Conservation (phyloP, 2,329 filamentous ascomycete species). For the Paraconiothyrium sp. region DNA sequence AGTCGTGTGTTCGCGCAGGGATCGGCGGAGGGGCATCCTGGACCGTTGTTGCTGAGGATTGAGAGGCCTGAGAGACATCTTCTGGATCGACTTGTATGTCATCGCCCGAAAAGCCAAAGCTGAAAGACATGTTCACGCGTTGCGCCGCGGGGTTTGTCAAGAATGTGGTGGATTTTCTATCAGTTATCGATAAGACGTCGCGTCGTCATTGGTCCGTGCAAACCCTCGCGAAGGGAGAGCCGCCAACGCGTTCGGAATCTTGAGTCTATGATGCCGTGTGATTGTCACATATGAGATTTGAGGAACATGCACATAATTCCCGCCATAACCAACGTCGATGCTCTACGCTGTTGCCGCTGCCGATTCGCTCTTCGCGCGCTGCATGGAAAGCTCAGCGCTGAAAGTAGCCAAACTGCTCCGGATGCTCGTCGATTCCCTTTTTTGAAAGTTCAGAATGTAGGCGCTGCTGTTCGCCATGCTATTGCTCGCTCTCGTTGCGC, state of each 20-base stretch:
- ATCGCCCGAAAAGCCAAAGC: conserved; percentile 68
- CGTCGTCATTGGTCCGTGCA: conserved; percentile 25
- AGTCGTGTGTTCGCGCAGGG: conserved; percentile 52
- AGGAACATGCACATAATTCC: neutral
- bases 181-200: conserved; percentile 35
- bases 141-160: conserved; percentile 1
- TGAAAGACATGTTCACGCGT: conserved; percentile 53
- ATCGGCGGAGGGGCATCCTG: conserved; percentile 42
- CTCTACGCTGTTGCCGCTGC: conserved; percentile 1
- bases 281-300: neutral
- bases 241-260: neutral
- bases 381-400: neutral
- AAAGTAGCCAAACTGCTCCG: neutral
- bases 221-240: conserved; percentile 22
- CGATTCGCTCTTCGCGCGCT: neutral
- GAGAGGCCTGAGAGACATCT: conserved; percentile 32
- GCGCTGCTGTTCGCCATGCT: neutral
- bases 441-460: too few species aligned
- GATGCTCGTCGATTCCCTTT: neutral
- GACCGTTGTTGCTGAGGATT: conserved; percentile 16
- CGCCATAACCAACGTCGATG: neutral
- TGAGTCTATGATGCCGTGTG: conserved; percentile 2
- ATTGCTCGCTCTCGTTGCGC: conserved; percentile 27
- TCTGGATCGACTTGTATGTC: conserved; percentile 64
- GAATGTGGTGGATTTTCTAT: conserved; percentile 24